Percentiles rank a stretch among this genome's conserved stretches.
These are phyloP conservation scores for Yamadazyma mexicana DNA, from an alignment of 1,139 yeast species.

Conservation along the genomic window DNA sequence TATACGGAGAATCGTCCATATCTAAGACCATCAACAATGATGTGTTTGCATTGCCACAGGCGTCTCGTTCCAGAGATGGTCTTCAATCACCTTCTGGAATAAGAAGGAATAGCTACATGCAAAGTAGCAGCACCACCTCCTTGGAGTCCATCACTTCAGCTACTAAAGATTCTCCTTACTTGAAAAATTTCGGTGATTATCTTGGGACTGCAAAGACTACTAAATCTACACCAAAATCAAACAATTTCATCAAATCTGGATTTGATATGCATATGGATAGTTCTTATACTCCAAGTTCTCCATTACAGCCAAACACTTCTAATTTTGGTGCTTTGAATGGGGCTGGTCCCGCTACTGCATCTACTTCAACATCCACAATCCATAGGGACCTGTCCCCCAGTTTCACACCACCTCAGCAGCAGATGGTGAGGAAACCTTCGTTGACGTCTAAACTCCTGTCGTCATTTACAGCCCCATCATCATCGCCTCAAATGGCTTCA, in stretches of 20 bases:
- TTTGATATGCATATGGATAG: neutral
- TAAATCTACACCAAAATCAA: slow-evolving; percentile 21
- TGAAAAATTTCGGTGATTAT: slow-evolving; percentile 42
- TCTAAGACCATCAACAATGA: slow-evolving; percentile 18
- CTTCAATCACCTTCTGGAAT: slow-evolving; percentile 12
- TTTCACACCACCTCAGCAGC: slow-evolving; percentile 15
- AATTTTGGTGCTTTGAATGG: slow-evolving; percentile 1
- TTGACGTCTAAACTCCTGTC: slow-evolving; percentile 4
- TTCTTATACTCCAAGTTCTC: slow-evolving; percentile 13
- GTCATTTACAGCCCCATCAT: neutral
- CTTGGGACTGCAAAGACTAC: slow-evolving; percentile 34
- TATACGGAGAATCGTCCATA: slow-evolving; percentile 32
- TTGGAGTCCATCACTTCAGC: slow-evolving; percentile 8
- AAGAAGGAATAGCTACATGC: slow-evolving; percentile 14
- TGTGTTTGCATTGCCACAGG: slow-evolving; percentile 23
- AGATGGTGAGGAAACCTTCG: slow-evolving; percentile 10
- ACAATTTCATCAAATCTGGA: slow-evolving; percentile 8
- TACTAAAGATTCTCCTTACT: slow-evolving; percentile 25
- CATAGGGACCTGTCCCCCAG: neutral
- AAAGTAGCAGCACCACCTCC: slow-evolving; percentile 4
- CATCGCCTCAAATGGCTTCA: neutral
- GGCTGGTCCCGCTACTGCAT: neutral
- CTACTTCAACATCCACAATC: neutral
- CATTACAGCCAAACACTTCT: slow-evolving; percentile 11
- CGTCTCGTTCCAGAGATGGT: slow-evolving; percentile 21